phyloP scores from a whole-genome alignment of 768 basidiomycete genomes.

The Termitomyces sp. region DNA sequence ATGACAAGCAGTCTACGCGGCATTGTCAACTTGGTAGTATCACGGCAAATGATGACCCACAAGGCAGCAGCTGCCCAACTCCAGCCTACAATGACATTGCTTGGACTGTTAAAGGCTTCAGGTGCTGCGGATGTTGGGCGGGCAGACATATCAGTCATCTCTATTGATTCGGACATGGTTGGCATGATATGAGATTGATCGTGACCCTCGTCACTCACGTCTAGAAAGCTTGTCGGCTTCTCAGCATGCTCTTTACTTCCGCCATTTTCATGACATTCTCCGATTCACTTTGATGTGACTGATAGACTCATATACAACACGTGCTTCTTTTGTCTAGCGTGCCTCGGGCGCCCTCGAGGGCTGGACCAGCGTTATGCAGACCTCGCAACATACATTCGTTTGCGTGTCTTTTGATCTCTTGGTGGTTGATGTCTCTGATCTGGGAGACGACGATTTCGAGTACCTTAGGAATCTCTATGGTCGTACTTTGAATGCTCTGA shows the following conservation, averaged over 20 bases:
- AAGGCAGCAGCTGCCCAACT: conserved; percentile 21
- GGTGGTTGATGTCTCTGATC: conserved; percentile 13
- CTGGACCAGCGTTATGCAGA: background rate
- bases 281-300: background rate
- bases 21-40: background rate
- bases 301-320: background rate
- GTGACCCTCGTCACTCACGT: background rate
- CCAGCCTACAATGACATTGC: conserved; percentile 22
- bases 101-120: background rate
- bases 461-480: conserved; percentile 52
- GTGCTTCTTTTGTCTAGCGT: background rate
- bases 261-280: background rate
- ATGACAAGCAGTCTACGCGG: conserved; percentile 17
- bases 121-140: background rate
- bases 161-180: conserved; percentile 12
- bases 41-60: conserved; percentile 17
- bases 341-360: background rate
- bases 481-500: conserved; percentile 51
- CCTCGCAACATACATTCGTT: conserved; percentile 6
- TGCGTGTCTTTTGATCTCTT: conserved; percentile 17
- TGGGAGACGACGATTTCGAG: conserved; percentile 37
- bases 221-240: background rate
- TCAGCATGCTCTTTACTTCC: background rate
- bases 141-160: conserved; percentile 12
- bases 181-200: background rate